Evolutionary conservation across 495 filamentous ascomycete species (phyloP), one percentile per base, ranked within the genome.

Genomic region (Schizothecium vesticola): DNA sequence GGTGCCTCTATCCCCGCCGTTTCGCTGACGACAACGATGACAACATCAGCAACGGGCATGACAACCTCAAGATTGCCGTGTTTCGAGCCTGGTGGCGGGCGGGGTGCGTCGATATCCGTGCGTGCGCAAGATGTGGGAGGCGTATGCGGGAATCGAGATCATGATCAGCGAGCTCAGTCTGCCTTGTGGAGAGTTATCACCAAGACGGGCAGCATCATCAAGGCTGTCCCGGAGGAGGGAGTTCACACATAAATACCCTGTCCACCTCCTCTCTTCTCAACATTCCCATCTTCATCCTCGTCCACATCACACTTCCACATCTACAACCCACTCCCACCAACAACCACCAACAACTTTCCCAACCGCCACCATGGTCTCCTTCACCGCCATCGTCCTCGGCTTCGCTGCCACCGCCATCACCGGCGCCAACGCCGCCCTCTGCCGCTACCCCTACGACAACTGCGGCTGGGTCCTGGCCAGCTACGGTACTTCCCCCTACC

Each of bases 381-480:
- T 67, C 66, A 67, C 59, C 31, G 25, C 26, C 55, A 31, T 67
- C 59, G 66, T 65, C 61, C 33, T 64, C 56, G 33, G 55, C 61
- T 16, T 69, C 57, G 55, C 33, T 6, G 61, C 28, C 56, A 64
- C 51, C 21, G 33, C 59, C 56, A 23, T 60, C 56, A 55, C 61
- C 62, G 36, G 51, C 28, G 51, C 67, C 67, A 65, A 22, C 28
- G 51, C 51, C 22, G 21, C 31, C n/a, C 67, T 62, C 28, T 69
- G 67, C 67, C 67, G 59, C 31, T 67, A 62, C 59, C 61, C 62
- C 26, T 69, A 69, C 21, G 67, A 69, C 56, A 61, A 65, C 55
- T 69, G 67, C 56, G 67, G 67, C 55, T 69, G 67, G 67, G 67
- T 69, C 23, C 56, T 69, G 0, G 67, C 67, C 67, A 65, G 31